These are phyloP conservation scores for Hericium coralloides DNA, from an alignment of 768 basidiomycete genomes.

Conservation along the genomic window DNA sequence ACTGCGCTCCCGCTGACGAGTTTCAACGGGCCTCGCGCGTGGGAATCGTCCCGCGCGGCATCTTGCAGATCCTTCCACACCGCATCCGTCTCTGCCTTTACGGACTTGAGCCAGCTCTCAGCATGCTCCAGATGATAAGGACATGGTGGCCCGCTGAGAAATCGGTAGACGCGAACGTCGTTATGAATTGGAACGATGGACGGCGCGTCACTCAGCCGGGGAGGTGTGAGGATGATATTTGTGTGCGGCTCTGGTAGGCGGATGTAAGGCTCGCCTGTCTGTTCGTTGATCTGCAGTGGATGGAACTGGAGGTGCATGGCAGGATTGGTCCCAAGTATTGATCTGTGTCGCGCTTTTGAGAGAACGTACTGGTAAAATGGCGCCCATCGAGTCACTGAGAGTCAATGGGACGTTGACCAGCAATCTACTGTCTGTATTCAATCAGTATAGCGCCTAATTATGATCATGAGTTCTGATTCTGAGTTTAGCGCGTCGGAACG, in stretches of 20 bases:
- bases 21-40: not conserved
- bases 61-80: slow-evolving; percentile 15
- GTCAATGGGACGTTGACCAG: too few species aligned
- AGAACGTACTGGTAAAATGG: too few species aligned
- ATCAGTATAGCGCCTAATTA: too few species aligned
- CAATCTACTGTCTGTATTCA: too few species aligned
- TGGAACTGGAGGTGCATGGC: not conserved
- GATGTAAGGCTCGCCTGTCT: slow-evolving; percentile 46
- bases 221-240: slow-evolving; percentile 51
- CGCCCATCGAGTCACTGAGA: too few species aligned
- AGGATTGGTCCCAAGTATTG: too few species aligned
- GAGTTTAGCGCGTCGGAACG: too few species aligned
- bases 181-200: slow-evolving; percentile 34
- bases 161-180: slow-evolving; percentile 36
- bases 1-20: slow-evolving; percentile 2
- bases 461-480: too few species aligned
- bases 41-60: slow-evolving; percentile 19
- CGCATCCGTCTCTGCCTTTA: slow-evolving; percentile 15
- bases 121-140: slow-evolving; percentile 43
- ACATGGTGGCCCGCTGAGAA: slow-evolving; percentile 39
- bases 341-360: too few species aligned
- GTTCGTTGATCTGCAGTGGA: slow-evolving; percentile 27
- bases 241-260: slow-evolving; percentile 41
- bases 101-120: slow-evolving; percentile 24
- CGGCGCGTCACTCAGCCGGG: slow-evolving; percentile 36